phyloP scores from a whole-genome alignment of 1,284 basidiomycete species.

The Agroathelia rolfsii region DNA sequence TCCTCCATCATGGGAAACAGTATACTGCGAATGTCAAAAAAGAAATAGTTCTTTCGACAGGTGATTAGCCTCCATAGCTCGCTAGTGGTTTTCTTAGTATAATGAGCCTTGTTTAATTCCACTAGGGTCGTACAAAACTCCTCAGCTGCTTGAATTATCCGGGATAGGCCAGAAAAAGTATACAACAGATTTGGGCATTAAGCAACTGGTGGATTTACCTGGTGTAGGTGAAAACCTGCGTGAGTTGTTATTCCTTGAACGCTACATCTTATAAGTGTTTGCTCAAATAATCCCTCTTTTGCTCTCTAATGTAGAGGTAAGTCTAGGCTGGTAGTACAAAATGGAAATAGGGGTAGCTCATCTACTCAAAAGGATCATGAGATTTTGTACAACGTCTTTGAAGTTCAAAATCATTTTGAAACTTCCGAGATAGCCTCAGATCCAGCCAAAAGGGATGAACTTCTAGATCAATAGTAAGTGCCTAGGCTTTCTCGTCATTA shows the following conservation, averaged over 20 bases:
- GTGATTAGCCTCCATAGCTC: too few relatives aligned
- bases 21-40: background rate
- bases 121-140: constrained; percentile 23
- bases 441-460: too few relatives aligned
- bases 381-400: too few relatives aligned
- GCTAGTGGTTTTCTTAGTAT: too few relatives aligned
- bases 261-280: too few relatives aligned
- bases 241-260: too few relatives aligned
- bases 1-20: background rate
- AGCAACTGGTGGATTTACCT: constrained; percentile 20
- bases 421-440: too few relatives aligned
- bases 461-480: too few relatives aligned
- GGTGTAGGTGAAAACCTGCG: constrained; percentile 25
- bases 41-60: background rate
- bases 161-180: constrained; percentile 21
- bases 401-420: too few relatives aligned
- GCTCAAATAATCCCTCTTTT: background rate
- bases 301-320: background rate
- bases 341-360: too few relatives aligned
- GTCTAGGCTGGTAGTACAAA: background rate
- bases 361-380: too few relatives aligned
- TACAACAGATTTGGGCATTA: constrained; percentile 18
- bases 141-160: constrained; percentile 23
- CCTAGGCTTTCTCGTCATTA: too few relatives aligned
- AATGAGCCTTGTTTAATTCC: background rate